Percentiles rank a stretch among this genome's conserved stretches.
These are phyloP conservation scores for Glutinoglossum americanum DNA, from an alignment of 495 filamentous ascomycete species.

Conservation along the genomic window DNA sequence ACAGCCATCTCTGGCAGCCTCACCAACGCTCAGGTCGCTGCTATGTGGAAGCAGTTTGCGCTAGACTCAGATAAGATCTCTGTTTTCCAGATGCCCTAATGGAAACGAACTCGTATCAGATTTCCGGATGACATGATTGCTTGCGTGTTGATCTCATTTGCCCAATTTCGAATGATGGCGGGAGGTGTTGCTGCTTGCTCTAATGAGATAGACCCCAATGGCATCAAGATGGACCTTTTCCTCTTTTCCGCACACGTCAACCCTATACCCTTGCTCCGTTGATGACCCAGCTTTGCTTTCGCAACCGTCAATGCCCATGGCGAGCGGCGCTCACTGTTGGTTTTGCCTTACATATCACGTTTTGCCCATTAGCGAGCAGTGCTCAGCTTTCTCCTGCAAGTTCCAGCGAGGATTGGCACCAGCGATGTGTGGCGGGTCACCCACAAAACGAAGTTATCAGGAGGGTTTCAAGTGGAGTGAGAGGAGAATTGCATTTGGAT, in stretches of 20 bases:
- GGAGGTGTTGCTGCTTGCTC: background rate
- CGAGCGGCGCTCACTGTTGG: background rate
- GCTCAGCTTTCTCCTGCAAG: background rate
- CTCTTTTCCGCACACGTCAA: background rate
- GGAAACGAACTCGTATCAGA: background rate
- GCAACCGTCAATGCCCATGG: background rate
- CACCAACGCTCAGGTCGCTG: background rate
- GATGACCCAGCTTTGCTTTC: background rate
- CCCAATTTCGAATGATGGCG: background rate
- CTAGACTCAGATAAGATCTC: background rate
- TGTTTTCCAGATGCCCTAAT: background rate
- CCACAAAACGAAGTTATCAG: background rate
- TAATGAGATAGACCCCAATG: background rate
- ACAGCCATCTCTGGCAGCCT: constrained; percentile 12
- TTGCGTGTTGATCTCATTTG: background rate
- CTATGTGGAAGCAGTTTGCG: background rate
- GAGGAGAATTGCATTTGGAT: background rate
- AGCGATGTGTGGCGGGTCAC: background rate
- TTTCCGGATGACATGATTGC: background rate
- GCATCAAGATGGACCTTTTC: background rate
- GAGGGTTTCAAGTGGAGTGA: background rate
- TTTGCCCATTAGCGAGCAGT: background rate
- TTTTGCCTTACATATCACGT: background rate
- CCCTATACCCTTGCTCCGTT: background rate
- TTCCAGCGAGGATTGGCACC: background rate